Percentiles rank a stretch among this genome's conserved stretches.
Evolutionary conservation across 495 filamentous ascomycete genomes (phyloP).

Genomic region (Penicillium paxilli): DNA sequence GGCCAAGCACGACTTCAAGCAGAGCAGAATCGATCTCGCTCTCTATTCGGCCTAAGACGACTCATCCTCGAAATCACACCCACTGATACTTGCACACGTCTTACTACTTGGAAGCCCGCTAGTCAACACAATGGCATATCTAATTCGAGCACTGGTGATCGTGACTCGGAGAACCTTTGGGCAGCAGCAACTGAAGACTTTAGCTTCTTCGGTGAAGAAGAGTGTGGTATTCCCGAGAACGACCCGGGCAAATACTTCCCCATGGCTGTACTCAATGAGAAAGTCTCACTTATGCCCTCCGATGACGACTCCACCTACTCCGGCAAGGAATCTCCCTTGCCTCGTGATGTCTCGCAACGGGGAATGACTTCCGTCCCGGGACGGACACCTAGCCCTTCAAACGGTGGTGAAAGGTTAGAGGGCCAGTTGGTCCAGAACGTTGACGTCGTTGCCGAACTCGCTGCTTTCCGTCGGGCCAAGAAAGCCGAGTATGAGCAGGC

Average conservation of each 20-base stretch:
- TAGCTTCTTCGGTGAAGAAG: slow-evolving; percentile 64
- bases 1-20: slow-evolving; percentile 40
- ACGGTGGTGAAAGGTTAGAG: background rate
- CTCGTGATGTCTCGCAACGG: slow-evolving; percentile 2
- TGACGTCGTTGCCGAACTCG: slow-evolving; percentile 51
- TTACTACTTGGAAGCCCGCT: slow-evolving; percentile 40
- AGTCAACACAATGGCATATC: slow-evolving; percentile 36
- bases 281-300: slow-evolving; percentile 37
- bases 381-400: background rate
- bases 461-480: slow-evolving; percentile 46
- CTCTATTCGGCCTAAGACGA: slow-evolving; percentile 54
- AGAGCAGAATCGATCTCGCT: slow-evolving; percentile 44
- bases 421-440: slow-evolving; percentile 23
- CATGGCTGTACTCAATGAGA: slow-evolving; percentile 45
- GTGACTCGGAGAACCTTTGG: slow-evolving; percentile 62
- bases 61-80: slow-evolving; percentile 60
- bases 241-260: slow-evolving; percentile 45
- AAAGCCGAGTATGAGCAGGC: slow-evolving; percentile 45
- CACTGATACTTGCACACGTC: slow-evolving; percentile 14
- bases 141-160: slow-evolving; percentile 61
- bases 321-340: slow-evolving; percentile 12
- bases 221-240: slow-evolving; percentile 53
- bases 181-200: slow-evolving; percentile 60
- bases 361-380: slow-evolving; percentile 4
- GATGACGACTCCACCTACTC: slow-evolving; percentile 28